Percentiles rank a stretch among this genome's conserved stretches.
Evolutionary conservation across 2,329 filamentous ascomycete species (phyloP).

Genomic region (Botryosphaeria dothidea): DNA sequence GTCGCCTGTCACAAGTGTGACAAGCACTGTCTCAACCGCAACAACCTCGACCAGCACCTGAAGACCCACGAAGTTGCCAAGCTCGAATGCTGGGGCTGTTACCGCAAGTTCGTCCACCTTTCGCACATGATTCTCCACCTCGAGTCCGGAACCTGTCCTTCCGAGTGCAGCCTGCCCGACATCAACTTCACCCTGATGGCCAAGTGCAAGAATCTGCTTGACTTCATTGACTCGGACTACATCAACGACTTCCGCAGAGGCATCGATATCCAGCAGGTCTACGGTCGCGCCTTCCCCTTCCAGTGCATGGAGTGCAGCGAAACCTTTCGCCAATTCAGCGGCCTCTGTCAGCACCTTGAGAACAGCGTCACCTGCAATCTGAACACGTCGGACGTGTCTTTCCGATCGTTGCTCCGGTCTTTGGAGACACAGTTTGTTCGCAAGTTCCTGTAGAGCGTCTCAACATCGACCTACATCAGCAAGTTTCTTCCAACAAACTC

Average conservation of each 20-base stretch:
- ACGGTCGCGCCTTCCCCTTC: neutral
- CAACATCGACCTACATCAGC: neutral
- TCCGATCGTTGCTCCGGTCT: neutral
- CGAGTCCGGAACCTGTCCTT: neutral
- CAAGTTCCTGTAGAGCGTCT: neutral
- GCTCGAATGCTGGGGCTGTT: conserved; percentile 8
- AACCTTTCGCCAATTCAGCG: neutral
- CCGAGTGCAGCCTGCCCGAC: neutral
- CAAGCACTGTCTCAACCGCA: neutral
- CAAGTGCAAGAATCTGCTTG: neutral
- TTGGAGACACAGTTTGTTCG: neutral
- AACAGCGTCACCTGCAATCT: neutral
- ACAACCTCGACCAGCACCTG: conserved; percentile 6
- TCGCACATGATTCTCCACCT: conserved; percentile 8
- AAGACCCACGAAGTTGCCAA: neutral
- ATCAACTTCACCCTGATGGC: neutral
- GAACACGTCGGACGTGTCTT: neutral
- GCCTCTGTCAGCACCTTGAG: conserved; percentile 11
- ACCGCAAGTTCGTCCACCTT: neutral
- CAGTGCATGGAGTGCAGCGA: neutral
- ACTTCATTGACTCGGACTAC: neutral
- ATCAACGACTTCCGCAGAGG: neutral
- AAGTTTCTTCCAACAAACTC: neutral
- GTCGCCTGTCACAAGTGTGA: neutral
- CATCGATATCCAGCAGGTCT: neutral